phyloP scores from a whole-genome alignment of 2,329 filamentous ascomycete species.

The Herpomyces periplanetae region DNA sequence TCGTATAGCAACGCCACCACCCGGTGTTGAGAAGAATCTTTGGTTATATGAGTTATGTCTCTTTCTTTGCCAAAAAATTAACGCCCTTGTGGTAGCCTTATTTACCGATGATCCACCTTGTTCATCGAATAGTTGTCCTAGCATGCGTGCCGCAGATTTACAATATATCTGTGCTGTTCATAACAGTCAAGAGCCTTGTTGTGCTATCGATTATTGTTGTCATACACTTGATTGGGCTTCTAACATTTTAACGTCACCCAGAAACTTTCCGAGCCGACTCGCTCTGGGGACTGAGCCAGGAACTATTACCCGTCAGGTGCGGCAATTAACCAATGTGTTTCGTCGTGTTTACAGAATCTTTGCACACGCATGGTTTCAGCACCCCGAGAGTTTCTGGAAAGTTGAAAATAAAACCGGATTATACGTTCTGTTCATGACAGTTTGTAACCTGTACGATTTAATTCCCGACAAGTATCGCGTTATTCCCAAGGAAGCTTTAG shows the following conservation, averaged over 20 bases:
- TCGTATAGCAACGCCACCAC: slow-evolving; percentile 36
- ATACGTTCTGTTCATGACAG: slow-evolving; percentile 85
- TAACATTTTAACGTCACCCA: slow-evolving; percentile 66
- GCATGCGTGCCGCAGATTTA: slow-evolving; percentile 97
- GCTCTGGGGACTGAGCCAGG: slow-evolving; percentile 11
- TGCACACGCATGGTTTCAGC: slow-evolving; percentile 93
- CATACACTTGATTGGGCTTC: slow-evolving; percentile 94
- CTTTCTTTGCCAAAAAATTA: slow-evolving; percentile 76
- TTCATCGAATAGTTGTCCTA: slow-evolving; percentile 54
- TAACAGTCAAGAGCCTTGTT: slow-evolving; percentile 79
- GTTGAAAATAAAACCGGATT: slow-evolving; percentile 65
- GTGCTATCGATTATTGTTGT: slow-evolving; percentile 94
- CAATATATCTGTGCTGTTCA: slow-evolving; percentile 95
- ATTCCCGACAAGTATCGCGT: slow-evolving; percentile 86
- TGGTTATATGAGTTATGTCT: slow-evolving; percentile 96
- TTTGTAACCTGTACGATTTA: slow-evolving; percentile 63
- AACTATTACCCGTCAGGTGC: slow-evolving; percentile 16
- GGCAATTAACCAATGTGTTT: slow-evolving; percentile 79
- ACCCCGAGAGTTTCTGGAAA: slow-evolving; percentile 72
- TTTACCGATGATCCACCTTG: slow-evolving; percentile 68
- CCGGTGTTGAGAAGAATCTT: slow-evolving; percentile 41
- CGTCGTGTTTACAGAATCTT: slow-evolving; percentile 79
- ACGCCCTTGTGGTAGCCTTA: slow-evolving; percentile 61
- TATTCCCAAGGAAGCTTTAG: slow-evolving; percentile 65
- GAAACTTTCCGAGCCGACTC: slow-evolving; percentile 68